These are phyloP conservation scores for Populus hybrid DNA, from an alignment of 441 rosid genomes.

Conservation along the genomic window DNA sequence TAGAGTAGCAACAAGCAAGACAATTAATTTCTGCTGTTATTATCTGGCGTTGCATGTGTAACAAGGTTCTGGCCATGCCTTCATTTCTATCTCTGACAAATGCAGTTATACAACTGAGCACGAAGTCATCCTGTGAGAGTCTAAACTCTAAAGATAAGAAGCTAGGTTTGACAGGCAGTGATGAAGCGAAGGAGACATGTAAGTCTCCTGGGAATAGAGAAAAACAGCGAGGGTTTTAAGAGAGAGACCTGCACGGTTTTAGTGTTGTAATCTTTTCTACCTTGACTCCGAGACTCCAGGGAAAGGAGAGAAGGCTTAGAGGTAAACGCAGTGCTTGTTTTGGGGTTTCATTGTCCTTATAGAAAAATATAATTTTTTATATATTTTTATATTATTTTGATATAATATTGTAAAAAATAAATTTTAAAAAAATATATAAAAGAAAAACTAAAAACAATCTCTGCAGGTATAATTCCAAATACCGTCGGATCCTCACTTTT, in stretches of 20 bases:
- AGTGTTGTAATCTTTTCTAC: not conserved
- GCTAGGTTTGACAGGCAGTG: conserved; percentile 15
- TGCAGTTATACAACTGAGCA: conserved; percentile 57
- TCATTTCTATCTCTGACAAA: conserved; percentile 36
- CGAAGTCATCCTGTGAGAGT: conserved; percentile 30
- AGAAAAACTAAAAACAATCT: not conserved
- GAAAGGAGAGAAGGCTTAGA: not conserved
- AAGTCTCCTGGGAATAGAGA: conserved; percentile 13
- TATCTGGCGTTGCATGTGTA: conserved; percentile 19
- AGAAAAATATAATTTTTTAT: no score
- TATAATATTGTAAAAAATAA: no score
- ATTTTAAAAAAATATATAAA: no score
- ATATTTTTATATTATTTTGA: no score
- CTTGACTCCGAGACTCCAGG: not conserved
- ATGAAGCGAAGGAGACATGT: not conserved
- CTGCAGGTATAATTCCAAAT: no score
- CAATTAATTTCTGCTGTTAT: conserved; percentile 18
- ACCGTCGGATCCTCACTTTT: no score
- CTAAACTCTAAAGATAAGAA: not conserved
- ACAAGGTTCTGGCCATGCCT: conserved; percentile 37
- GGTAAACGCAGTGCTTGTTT: not conserved
- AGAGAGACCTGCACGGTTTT: not conserved
- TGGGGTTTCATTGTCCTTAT: no score
- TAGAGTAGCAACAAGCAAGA: conserved; percentile 11
- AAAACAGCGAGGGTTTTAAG: conserved; percentile 20